Evolutionary conservation across 2,329 filamentous ascomycete genomes (phyloP).

Genomic region (Alternaria novae-zelandiae): DNA sequence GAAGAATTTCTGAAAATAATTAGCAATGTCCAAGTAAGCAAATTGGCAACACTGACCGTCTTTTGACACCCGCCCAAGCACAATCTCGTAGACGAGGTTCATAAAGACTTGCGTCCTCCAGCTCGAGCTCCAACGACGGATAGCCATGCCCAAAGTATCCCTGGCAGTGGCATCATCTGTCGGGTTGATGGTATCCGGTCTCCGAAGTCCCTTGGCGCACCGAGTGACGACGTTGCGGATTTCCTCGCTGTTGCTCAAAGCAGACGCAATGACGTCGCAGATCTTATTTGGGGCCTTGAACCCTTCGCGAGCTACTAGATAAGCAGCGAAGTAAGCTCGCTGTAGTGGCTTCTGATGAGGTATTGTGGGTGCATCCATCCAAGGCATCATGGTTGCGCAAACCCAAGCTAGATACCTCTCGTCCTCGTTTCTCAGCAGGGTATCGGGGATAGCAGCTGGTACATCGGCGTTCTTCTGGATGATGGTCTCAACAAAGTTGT

Average conservation of each 20-base stretch:
- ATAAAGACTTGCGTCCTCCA: slow-evolving; percentile 77
- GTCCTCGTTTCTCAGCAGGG: slow-evolving; percentile 67
- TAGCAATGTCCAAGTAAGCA: slow-evolving; percentile 8
- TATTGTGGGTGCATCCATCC: slow-evolving; percentile 61
- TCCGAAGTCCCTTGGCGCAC: slow-evolving; percentile 56
- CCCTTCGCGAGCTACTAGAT: slow-evolving; percentile 74
- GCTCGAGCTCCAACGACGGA: slow-evolving; percentile 73
- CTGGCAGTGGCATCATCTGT: slow-evolving; percentile 55
- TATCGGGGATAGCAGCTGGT: slow-evolving; percentile 51
- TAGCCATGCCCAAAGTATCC: slow-evolving; percentile 74
- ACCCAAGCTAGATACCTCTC: slow-evolving; percentile 78
- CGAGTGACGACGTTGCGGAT: slow-evolving; percentile 68
- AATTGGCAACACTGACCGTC: slow-evolving; percentile 48
- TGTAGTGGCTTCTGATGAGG: slow-evolving; percentile 57
- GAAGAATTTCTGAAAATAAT: slow-evolving; percentile 50
- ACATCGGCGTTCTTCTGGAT: slow-evolving; percentile 11
- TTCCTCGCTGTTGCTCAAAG: slow-evolving; percentile 66
- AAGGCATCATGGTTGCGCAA: slow-evolving; percentile 76
- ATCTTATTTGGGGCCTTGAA: slow-evolving; percentile 81
- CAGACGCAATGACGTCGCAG: slow-evolving; percentile 69
- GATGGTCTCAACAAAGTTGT: slow-evolving; percentile 63
- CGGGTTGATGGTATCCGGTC: slow-evolving; percentile 54
- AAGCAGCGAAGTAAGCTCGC: slow-evolving; percentile 55
- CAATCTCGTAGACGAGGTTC: slow-evolving; percentile 69
- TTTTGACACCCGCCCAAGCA: slow-evolving; percentile 46